These are phyloP conservation scores for Fomitopsis serialis DNA, from an alignment of 768 basidiomycete genomes.

Conservation along the genomic window DNA sequence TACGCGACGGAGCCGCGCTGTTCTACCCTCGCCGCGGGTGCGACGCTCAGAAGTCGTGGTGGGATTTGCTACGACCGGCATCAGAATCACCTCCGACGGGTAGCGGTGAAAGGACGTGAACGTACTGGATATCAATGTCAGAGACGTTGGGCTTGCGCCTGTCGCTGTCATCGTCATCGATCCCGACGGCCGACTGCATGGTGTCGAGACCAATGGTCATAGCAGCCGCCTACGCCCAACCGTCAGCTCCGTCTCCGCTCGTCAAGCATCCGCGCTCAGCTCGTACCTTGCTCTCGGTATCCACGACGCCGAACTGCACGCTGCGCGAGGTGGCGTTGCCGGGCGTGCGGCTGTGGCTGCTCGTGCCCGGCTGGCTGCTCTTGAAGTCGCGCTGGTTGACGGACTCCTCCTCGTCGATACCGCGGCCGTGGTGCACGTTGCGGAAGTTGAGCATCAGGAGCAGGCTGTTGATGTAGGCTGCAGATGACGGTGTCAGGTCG, in stretches of 20 bases:
- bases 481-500: background rate
- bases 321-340: slow-evolving; percentile 7
- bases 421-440: slow-evolving; percentile 15
- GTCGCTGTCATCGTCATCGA: slow-evolving; percentile 6
- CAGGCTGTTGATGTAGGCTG: slow-evolving; percentile 18
- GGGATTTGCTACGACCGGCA: background rate
- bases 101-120: background rate
- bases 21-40: too few relatives aligned
- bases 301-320: slow-evolving; percentile 15
- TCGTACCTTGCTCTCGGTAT: slow-evolving; percentile 13
- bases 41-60: background rate
- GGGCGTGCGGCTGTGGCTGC: background rate
- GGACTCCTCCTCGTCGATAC: slow-evolving; percentile 18
- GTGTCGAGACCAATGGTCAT: slow-evolving; percentile 15
- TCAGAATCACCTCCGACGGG: background rate
- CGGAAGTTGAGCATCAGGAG: slow-evolving; percentile 21
- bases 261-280: background rate
- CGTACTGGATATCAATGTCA: slow-evolving; percentile 2
- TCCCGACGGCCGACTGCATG: slow-evolving; percentile 4
- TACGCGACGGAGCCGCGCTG: too few relatives aligned
- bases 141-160: background rate
- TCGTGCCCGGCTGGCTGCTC: slow-evolving; percentile 2
- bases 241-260: background rate
- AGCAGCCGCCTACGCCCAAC: background rate
- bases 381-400: slow-evolving; percentile 13